Evolutionary conservation across 768 basidiomycete species (phyloP), one percentile per base, ranked within the genome.

Genomic region (Mycena floridula): DNA sequence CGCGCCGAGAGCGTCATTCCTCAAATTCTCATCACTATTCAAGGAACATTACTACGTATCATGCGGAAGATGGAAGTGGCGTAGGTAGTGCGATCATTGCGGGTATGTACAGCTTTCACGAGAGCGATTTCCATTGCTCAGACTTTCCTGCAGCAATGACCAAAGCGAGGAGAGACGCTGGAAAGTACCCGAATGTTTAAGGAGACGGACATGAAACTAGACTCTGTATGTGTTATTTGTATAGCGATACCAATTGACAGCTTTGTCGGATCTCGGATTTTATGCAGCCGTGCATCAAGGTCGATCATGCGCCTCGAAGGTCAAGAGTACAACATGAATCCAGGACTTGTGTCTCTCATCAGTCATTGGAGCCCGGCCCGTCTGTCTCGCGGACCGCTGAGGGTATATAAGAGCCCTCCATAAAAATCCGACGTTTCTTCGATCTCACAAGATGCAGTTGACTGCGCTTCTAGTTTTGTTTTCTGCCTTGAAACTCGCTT

Each of bases 31-130:
- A 37, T 37, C 13, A 32, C 13, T 38, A 16, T 11, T 25, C 5
- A 50, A 83, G 76, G 54, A 84, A 81, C 50, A 85, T 91, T 53
- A 58, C 79, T 12, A 91, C 89, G 0, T 74, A 85, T 60, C 89
- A 87, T 57, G 91, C 91, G 11, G 90, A 89, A 61, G 90, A 91
- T 59, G 88, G 90, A 40, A 90, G 87, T 51, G 95, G 95, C 53
- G 93, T 98, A 23, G 95, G 96, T 12, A 90, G 89, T 53, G 92
- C 93, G 6, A 96, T 98, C 60, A 96, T 99, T 55, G 95, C 95
- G 2, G 80, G 81, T 81, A 37, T 53, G 76, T 43, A 25, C 40
- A 11, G 13, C 21, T 13, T 20, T 43, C 12, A 36, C 4, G 27
- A 12, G 9, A 40, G 25, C 18, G 25, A 23, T 32, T 37, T 23